Evolutionary conservation across 2,329 filamentous ascomycete genomes (phyloP).

Genomic region (Rutstroemia sp.): DNA sequence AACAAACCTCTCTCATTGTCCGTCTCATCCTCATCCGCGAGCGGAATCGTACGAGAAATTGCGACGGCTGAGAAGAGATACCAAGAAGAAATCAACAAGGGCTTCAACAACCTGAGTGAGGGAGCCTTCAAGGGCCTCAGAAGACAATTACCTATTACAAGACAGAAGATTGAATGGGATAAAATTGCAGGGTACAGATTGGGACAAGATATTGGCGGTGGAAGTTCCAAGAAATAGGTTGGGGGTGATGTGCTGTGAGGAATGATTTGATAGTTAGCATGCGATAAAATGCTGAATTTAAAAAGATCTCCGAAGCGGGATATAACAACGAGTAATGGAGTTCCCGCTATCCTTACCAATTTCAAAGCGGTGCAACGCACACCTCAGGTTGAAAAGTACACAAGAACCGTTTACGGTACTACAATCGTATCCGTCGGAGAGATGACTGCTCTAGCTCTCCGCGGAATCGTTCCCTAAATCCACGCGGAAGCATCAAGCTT

Average conservation of each 20-base stretch:
- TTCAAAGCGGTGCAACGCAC: too few relatives aligned
- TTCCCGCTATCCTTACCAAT: too few relatives aligned
- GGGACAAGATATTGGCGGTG: constrained; percentile 71
- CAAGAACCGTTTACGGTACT: too few relatives aligned
- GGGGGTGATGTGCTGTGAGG: not conserved
- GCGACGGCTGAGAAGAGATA: constrained; percentile 80
- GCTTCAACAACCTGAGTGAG: constrained; percentile 82
- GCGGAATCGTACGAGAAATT: constrained; percentile 64
- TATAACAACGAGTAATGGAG: too few relatives aligned
- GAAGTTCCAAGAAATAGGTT: constrained; percentile 46
- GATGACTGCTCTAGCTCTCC: too few relatives aligned
- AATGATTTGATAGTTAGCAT: not conserved
- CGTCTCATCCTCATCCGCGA: constrained; percentile 53
- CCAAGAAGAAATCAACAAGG: constrained; percentile 90
- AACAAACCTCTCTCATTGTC: constrained; percentile 63
- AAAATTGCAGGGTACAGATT: constrained; percentile 90
- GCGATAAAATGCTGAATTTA: not conserved
- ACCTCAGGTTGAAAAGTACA: too few relatives aligned
- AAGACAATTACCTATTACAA: constrained; percentile 88
- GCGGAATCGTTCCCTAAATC: too few relatives aligned
- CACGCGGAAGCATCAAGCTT: too few relatives aligned
- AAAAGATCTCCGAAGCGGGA: too few relatives aligned
- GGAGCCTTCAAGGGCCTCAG: constrained; percentile 90
- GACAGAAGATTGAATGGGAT: constrained; percentile 99
- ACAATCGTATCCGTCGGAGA: too few relatives aligned